phyloP scores from a whole-genome alignment of 2,329 filamentous ascomycete genomes.

The Verticillium tricorpus region DNA sequence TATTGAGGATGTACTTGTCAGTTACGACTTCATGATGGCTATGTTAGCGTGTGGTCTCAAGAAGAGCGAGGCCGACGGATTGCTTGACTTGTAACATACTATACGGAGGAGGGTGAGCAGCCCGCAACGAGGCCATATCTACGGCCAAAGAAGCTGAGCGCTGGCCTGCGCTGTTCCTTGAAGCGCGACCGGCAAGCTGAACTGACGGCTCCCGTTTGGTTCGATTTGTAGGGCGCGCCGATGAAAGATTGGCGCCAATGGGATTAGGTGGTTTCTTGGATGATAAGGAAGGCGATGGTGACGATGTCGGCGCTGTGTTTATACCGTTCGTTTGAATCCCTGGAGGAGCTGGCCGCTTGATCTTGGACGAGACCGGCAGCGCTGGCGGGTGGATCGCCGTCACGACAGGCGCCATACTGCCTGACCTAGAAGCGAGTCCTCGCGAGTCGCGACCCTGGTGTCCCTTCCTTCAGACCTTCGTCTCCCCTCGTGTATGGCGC shows the following conservation, averaged over 20 bases:
- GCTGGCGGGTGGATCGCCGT: conserved; percentile 34
- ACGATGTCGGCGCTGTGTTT: conserved; percentile 46
- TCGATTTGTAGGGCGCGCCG: conserved; percentile 49
- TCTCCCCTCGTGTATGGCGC: conserved; percentile 1
- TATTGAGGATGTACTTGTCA: conserved; percentile 74
- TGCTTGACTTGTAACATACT: conserved; percentile 29
- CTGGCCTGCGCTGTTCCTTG: conserved; percentile 45
- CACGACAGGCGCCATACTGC: conserved; percentile 51
- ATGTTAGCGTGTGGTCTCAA: neutral
- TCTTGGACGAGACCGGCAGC: conserved; percentile 45
- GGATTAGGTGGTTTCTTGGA: conserved; percentile 48
- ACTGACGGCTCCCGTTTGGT: conserved; percentile 51
- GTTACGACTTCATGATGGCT: conserved; percentile 56
- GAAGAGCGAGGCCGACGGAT: neutral
- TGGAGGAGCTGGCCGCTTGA: conserved; percentile 63
- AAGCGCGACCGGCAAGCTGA: conserved; percentile 39
- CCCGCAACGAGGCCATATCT: conserved; percentile 32
- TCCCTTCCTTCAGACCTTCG: neutral
- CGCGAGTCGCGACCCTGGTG: neutral
- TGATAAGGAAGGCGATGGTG: conserved; percentile 54
- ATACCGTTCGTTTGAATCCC: conserved; percentile 62
- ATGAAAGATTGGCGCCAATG: conserved; percentile 27
- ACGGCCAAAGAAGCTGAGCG: conserved; percentile 42
- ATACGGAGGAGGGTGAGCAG: conserved; percentile 46
- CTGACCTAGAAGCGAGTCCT: neutral